Base-by-base conservation (phyloP, 2,329 filamentous ascomycete genomes). In the Sarocladium kiliense region DNA sequence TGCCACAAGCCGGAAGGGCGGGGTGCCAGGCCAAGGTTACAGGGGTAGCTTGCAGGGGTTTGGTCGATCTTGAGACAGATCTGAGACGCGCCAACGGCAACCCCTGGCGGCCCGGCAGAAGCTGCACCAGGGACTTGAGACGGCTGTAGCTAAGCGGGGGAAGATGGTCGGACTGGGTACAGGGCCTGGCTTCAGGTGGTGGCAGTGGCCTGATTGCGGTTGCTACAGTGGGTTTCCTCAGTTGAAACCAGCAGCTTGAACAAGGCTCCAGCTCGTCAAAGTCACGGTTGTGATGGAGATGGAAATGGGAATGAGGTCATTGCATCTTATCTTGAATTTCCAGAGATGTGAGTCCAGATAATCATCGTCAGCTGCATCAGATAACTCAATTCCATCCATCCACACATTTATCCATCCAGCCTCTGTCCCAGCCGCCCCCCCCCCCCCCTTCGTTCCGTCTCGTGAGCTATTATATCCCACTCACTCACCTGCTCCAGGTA, bases 11-110 rank as follows among this genome's bases (percentile, higher is more conserved):
- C 27, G 39, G 39, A 11, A 23, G 19, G 14, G 39, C n/a, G 39
- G n/a, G 39, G 39, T 14, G 10, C 14, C 5, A 27, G 23, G 25
- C 19, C 30, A 54, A 27, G 44, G 41, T 18, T 55, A 58, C 54
- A 59, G 56, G 62, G 60, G 56, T 58, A 54, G 58, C 54, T 60
- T 56, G 58, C 27, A 39, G 27, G 37, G 36, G 37, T 25, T 2
- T 30, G 56, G 62, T 60, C 56, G 56, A 57, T 64, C 63, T 70
- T 75, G 72, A 66, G 68, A 75, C 73, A 73, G 65, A 73, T 72
- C 69, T 73, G 72, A 75, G 70, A 75, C 72, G 62, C 55, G 49
- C 53, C 55, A 55, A 55, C 42, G 59, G 56, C n/a, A n/a, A n/a
- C 50, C 50, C 36, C 50, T 53, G 36, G 34, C 32, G 34, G 23